Conservation (phyloP, 495 filamentous ascomycete genomes). For the Penicillium cataractarum region DNA sequence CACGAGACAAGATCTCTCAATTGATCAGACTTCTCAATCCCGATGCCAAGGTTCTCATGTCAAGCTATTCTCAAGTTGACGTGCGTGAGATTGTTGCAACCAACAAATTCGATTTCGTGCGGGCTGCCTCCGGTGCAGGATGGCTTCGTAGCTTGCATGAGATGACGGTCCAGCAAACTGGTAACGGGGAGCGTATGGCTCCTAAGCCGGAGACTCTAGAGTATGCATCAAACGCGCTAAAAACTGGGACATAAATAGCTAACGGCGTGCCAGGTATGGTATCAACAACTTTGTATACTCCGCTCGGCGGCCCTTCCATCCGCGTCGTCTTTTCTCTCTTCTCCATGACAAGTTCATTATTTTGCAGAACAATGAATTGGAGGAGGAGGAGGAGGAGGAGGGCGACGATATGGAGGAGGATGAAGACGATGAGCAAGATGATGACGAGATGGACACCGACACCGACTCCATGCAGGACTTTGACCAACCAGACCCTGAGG, state of each 20-base stretch:
- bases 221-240: conserved; percentile 26
- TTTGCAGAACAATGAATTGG: conserved; percentile 46
- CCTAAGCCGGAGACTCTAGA: conserved; percentile 61
- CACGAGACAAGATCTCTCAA: conserved; percentile 43
- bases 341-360: conserved; percentile 60
- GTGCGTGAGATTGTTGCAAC: conserved; percentile 56
- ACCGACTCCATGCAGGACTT: conserved; percentile 41
- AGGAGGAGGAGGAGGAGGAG: conserved; percentile 38
- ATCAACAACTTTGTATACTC: conserved; percentile 61
- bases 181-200: conserved; percentile 47
- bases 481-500: conserved; percentile 37
- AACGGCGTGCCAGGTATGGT: conserved; percentile 40
- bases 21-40: conserved; percentile 55
- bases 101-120: conserved; percentile 47
- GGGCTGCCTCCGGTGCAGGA: conserved; percentile 47
- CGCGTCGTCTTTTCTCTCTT: conserved; percentile 49
- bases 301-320: conserved; percentile 56
- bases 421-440: conserved; percentile 34
- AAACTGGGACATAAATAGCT: background rate
- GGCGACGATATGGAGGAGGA: conserved; percentile 42
- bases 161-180: conserved; percentile 49
- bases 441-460: conserved; percentile 44
- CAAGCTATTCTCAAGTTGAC: conserved; percentile 49
- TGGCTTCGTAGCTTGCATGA: conserved; percentile 56
- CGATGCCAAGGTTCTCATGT: conserved; percentile 51